Evolutionary conservation across 768 basidiomycete genomes (phyloP).

Genomic region (Termitomyces sp.): DNA sequence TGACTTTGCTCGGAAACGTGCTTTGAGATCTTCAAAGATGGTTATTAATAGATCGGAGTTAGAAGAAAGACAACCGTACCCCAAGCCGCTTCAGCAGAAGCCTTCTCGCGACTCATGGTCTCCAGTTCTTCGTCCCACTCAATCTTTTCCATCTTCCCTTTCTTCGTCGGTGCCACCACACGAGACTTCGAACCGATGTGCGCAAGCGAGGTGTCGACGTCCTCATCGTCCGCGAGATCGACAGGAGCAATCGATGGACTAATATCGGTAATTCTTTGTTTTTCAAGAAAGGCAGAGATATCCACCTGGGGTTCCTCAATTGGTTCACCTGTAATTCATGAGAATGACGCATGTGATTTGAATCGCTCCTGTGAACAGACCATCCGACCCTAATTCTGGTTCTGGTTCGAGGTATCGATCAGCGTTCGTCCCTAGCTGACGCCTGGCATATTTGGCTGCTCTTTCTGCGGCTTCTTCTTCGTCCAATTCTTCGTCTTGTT

Average conservation of each 20-base stretch:
- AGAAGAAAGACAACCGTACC: conserved; percentile 34
- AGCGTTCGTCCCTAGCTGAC: conserved; percentile 62
- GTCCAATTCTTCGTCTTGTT: conserved; percentile 40
- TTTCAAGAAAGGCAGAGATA: conserved; percentile 58
- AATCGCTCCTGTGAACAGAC: conserved; percentile 27
- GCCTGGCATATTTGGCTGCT: conserved; percentile 44
- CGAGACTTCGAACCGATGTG: conserved; percentile 37
- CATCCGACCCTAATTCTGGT: conserved; percentile 66
- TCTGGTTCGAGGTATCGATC: conserved; percentile 72
- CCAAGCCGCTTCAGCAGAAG: conserved; percentile 67
- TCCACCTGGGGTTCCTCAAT: conserved; percentile 70
- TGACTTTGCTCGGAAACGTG: conserved; percentile 51
- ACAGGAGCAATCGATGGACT: conserved; percentile 16
- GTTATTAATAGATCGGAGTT: neutral
- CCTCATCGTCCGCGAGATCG: conserved; percentile 39
- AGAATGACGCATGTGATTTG: neutral
- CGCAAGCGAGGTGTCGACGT: conserved; percentile 53
- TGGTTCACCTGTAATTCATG: conserved; percentile 47
- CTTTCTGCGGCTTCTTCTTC: conserved; percentile 46
- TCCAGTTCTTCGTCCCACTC: conserved; percentile 68
- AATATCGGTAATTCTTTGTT: conserved; percentile 46
- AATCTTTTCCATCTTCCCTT: conserved; percentile 59
- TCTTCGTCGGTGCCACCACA: conserved; percentile 30
- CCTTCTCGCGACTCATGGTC: conserved; percentile 62
- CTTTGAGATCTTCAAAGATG: conserved; percentile 44